Conservation (phyloP, 2,329 filamentous ascomycete genomes). For the Zymoseptoria crescenta region DNA sequence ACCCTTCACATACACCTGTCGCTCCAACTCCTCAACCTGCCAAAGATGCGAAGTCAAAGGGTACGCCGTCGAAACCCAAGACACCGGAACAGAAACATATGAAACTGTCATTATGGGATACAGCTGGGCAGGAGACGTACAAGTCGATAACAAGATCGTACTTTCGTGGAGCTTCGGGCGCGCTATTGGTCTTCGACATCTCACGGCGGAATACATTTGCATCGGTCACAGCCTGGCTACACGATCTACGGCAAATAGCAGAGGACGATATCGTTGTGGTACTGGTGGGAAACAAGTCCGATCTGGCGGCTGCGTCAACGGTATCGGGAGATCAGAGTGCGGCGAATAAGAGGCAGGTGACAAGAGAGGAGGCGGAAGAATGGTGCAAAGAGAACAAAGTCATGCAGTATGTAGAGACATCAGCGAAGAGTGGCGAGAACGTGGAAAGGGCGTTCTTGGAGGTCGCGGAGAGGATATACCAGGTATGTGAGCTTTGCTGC, state of each 20-base stretch:
- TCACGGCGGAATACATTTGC: slow-evolving; percentile 75
- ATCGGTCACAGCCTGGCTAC: slow-evolving; percentile 86
- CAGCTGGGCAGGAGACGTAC: slow-evolving; percentile 93
- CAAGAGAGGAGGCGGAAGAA: slow-evolving; percentile 71
- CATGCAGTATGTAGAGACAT: slow-evolving; percentile 91
- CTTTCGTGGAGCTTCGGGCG: slow-evolving; percentile 72
- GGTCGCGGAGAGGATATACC: slow-evolving; percentile 87
- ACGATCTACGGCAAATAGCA: slow-evolving; percentile 88
- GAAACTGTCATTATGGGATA: slow-evolving; percentile 94
- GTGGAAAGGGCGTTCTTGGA: slow-evolving; percentile 90
- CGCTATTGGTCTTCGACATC: slow-evolving; percentile 90
- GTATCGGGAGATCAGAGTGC: slow-evolving; percentile 24
- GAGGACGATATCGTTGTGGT: slow-evolving; percentile 93
- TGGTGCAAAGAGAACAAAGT: slow-evolving; percentile 84
- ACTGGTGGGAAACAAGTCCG: slow-evolving; percentile 89
- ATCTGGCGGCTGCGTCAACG: slow-evolving; percentile 53
- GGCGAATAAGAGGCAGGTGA: slow-evolving; percentile 69
- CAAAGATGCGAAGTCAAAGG: slow-evolving; percentile 27
- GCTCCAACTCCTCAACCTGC: slow-evolving; percentile 10
- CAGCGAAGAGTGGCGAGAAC: slow-evolving; percentile 87
- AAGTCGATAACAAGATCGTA: slow-evolving; percentile 93
- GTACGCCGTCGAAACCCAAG: slow-evolving; percentile 22
- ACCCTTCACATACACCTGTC: slow-evolving; percentile 29
- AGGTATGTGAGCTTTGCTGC: background rate
- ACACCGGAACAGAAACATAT: slow-evolving; percentile 60